Evolutionary conservation across 371 early-diverging fungal species (phyloP).

Genomic region (Apophysomyces sp.): DNA sequence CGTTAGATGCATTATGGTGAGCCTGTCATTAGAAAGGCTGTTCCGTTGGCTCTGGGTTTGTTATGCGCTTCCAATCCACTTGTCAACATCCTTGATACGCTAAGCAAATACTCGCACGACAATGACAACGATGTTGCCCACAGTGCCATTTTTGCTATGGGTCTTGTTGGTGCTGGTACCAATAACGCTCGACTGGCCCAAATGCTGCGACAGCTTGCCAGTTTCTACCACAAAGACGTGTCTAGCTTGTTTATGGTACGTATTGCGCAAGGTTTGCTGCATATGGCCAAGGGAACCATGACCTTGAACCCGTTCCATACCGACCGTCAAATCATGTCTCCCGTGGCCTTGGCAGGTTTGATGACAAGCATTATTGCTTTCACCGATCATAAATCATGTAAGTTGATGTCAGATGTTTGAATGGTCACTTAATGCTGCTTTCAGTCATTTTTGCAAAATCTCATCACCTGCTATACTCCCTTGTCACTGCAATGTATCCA

Average conservation of each 20-base stretch:
- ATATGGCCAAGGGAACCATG: conserved; percentile 98
- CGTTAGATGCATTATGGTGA: conserved; percentile 98
- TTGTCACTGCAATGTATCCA: conserved; percentile 94
- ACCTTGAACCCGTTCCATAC: conserved; percentile 93
- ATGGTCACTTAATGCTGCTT: conserved; percentile 1
- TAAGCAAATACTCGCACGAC: conserved; percentile 97
- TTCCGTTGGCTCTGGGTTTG: conserved; percentile 95
- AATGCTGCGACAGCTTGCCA: conserved; percentile 94
- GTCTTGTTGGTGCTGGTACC: conserved; percentile 99
- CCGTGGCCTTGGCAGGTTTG: conserved; percentile 88
- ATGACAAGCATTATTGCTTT: conserved; percentile 87
- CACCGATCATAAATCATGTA: conserved; percentile 85
- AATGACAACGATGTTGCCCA: conserved; percentile 92
- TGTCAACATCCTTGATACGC: conserved; percentile 89
- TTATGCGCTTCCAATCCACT: conserved; percentile 96
- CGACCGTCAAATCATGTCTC: conserved; percentile 89
- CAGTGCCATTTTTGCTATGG: conserved; percentile 98
- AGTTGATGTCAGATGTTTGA: conserved; percentile 20
- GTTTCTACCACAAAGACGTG: conserved; percentile 96
- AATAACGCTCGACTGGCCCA: conserved; percentile 98
- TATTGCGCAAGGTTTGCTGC: conserved; percentile 96
- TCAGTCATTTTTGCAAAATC: conserved; percentile 81
- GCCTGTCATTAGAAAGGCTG: conserved; percentile 87
- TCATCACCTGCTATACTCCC: conserved; percentile 93
- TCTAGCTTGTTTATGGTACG: conserved; percentile 92